Evolutionary conservation across 2,329 filamentous ascomycete genomes (phyloP).

Genomic region (Alternaria tenuissima): DNA sequence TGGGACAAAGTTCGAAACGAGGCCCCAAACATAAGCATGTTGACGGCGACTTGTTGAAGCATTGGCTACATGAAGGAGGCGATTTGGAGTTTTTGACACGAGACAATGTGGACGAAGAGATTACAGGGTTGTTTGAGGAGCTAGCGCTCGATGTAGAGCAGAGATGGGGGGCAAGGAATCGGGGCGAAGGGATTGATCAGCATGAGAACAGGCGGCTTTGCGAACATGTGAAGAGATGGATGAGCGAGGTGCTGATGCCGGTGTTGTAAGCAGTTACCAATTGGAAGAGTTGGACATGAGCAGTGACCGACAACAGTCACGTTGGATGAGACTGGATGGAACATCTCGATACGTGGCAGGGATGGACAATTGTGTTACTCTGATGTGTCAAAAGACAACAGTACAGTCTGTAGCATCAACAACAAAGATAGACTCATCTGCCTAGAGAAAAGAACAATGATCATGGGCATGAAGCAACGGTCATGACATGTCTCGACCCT

Average conservation of each 20-base stretch:
- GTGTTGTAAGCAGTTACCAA: conserved; percentile 21
- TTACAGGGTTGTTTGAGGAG: conserved; percentile 35
- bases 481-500: background rate
- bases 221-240: conserved; percentile 24
- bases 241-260: conserved; percentile 34
- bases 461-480: background rate
- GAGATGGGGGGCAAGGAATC: conserved; percentile 18
- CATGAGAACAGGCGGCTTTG: conserved; percentile 14
- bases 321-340: background rate
- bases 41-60: conserved; percentile 53
- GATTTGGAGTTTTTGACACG: conserved; percentile 26
- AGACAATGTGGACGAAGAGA: conserved; percentile 27
- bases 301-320: background rate
- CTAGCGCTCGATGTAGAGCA: conserved; percentile 28
- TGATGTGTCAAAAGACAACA: background rate
- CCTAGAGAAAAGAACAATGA: background rate
- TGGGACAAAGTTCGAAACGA: conserved; percentile 20
- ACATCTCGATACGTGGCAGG: background rate
- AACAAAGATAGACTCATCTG: rapidly evolving
- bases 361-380: background rate
- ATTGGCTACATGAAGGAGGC: conserved; percentile 39
- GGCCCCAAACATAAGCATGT: conserved; percentile 47
- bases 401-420: background rate
- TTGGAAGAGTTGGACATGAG: background rate
- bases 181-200: conserved; percentile 16